Evolutionary conservation across 257 asterid genomes (phyloP), one percentile per base, ranked within the genome.

Genomic region (Capsicum chinense): DNA sequence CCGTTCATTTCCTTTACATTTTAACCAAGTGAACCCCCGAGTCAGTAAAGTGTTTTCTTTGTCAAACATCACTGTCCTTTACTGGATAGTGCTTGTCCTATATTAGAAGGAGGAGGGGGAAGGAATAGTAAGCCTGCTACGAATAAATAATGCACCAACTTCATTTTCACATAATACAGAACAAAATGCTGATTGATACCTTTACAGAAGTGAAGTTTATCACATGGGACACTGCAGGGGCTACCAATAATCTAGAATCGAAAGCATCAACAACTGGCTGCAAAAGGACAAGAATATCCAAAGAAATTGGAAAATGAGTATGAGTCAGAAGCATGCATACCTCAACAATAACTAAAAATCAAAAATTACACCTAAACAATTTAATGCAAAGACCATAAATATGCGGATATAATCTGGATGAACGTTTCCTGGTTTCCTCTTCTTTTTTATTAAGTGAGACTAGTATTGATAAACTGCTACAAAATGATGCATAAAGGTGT

Each of bases 181-280:
- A 74, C 0, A 21, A 50, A 74, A 14, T 15, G 50, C 33, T 78
- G 81, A 26, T 54, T 14, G 26, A 70, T 83, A 90, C 92, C 92
- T 88, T 90, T 11, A 90, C 17, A 1, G 91, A 70, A 83, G 84
- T 83, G 89, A 90, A 90, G 84, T 88, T 85, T 86, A 97, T 87
- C 84, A 93, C 88, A 88, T 97, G 99, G 56, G 98, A 92, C 78
- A 93, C 86, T 67, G 98, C 97, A 56, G 99, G 99, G 68, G 99
- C 97, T 87, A 97, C 99, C 93, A 97, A 90, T 85, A 95, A 86
- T 88, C 99, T 91, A 81, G 98, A 95, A 91, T 97, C 99, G 80
- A 97, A 97, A 88, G 98, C 98, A 90, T 97, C 99, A 86, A 90
- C 92, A 12, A 90, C 92, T 8, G 92, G 92, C 92, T 90, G 91